Evolutionary conservation across 495 filamentous ascomycete genomes (phyloP).

Genomic region (Trichoderma parareesei): DNA sequence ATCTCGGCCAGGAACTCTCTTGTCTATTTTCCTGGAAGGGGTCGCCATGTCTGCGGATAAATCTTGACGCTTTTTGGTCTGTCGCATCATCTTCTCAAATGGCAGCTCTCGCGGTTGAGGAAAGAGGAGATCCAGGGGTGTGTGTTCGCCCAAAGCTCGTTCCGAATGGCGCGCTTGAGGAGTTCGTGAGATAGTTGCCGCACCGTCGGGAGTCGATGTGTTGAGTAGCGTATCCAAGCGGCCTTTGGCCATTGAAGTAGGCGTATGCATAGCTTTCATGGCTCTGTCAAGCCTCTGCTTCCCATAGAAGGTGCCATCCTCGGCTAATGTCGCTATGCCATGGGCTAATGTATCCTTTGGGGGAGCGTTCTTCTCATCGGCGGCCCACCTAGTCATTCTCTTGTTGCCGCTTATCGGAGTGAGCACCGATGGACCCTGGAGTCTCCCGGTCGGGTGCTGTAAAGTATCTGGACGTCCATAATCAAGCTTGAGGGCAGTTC

Average conservation of each 20-base stretch:
- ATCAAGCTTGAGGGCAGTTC: neutral
- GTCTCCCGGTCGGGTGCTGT: neutral
- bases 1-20: neutral
- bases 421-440: conserved; percentile 6
- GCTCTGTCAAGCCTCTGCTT: conserved; percentile 13
- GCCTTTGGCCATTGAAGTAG: neutral
- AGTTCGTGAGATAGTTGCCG: neutral
- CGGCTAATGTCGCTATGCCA: conserved; percentile 27
- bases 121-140: neutral
- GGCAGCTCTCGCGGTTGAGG: conserved; percentile 12
- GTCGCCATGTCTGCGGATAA: neutral
- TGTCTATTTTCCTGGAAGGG: neutral
- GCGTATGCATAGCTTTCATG: conserved; percentile 5
- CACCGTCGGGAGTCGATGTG: conserved; percentile 18
- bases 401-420: conserved; percentile 15
- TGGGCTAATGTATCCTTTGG: conserved; percentile 7
- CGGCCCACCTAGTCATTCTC: neutral
- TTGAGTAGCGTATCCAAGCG: conserved; percentile 32
- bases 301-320: conserved; percentile 26
- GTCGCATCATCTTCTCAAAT: conserved; percentile 11
- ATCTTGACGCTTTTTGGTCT: neutral
- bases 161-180: neutral
- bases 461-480: neutral
- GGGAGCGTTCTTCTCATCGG: conserved; percentile 14
- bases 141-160: neutral